Evolutionary conservation across 1,139 yeast species (phyloP).

Genomic region (Taphrina populina): DNA sequence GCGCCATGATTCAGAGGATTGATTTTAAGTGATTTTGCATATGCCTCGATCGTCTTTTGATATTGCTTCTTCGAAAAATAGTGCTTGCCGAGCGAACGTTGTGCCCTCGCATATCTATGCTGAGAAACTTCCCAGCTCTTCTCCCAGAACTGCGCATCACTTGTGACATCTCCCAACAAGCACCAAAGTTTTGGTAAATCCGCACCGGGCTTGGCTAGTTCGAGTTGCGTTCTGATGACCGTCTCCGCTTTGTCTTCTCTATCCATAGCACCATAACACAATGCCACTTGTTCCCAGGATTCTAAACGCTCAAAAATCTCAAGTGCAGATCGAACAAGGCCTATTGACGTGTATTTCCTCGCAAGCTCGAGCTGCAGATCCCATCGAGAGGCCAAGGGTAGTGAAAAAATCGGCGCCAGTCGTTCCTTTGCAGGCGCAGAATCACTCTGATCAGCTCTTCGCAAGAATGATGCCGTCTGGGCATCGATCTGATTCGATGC

Average conservation of each 20-base stretch:
- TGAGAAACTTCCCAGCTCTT: slow-evolving; percentile 71
- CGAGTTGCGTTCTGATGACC: slow-evolving; percentile 58
- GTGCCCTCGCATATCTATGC: slow-evolving; percentile 80
- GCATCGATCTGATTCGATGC: slow-evolving; percentile 40
- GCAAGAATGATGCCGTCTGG: slow-evolving; percentile 22
- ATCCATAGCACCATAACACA: slow-evolving; percentile 86
- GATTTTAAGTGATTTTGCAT: slow-evolving; percentile 69
- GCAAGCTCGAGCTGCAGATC: slow-evolving; percentile 78
- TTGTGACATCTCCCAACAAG: slow-evolving; percentile 79
- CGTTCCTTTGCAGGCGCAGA: slow-evolving; percentile 52
- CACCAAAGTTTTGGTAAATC: slow-evolving; percentile 81
- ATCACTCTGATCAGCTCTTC: slow-evolving; percentile 34
- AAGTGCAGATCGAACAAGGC: slow-evolving; percentile 80
- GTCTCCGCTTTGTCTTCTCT: slow-evolving; percentile 66
- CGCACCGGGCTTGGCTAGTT: slow-evolving; percentile 45
- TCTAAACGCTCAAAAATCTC: slow-evolving; percentile 82
- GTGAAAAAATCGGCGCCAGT: slow-evolving; percentile 66
- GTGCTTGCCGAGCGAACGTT: slow-evolving; percentile 74
- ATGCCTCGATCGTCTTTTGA: slow-evolving; percentile 60
- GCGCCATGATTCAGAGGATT: slow-evolving; percentile 79
- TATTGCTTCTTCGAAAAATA: slow-evolving; percentile 59
- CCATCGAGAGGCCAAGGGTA: slow-evolving; percentile 85
- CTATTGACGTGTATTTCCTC: slow-evolving; percentile 81
- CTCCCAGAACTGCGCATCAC: slow-evolving; percentile 74
- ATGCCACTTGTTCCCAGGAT: slow-evolving; percentile 77